A percentile compares a stretch with the other conserved stretches of the same genome.
phyloP scores from a whole-genome alignment of 2,329 filamentous ascomycete species.

The Conoideocrella luteorostrata region DNA sequence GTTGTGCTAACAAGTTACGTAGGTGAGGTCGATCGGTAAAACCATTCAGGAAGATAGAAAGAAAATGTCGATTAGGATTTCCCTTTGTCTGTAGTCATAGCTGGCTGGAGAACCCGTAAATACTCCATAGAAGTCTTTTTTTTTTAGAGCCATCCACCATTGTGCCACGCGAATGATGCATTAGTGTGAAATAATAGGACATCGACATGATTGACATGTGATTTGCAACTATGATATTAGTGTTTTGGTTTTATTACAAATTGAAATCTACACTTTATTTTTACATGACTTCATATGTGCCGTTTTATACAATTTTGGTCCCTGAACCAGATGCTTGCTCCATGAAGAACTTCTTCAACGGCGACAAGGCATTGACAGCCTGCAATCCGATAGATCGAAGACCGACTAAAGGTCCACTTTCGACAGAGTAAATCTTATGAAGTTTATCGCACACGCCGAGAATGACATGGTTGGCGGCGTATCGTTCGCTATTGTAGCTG shows the following conservation, averaged over 20 bases:
- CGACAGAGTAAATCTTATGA: slow-evolving; percentile 84
- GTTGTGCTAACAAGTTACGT: slow-evolving; percentile 2
- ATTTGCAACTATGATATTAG: too few species aligned
- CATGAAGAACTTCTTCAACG: slow-evolving; percentile 85
- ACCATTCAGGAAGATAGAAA: slow-evolving; percentile 14
- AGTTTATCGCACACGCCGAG: slow-evolving; percentile 81
- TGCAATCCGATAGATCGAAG: slow-evolving; percentile 70
- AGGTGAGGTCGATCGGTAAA: slow-evolving; percentile 58
- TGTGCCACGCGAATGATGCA: background rate
- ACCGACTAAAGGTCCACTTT: slow-evolving; percentile 71
- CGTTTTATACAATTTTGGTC: slow-evolving; percentile 32
- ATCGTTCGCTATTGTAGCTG: slow-evolving; percentile 73
- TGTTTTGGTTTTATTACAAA: background rate
- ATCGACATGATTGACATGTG: too few species aligned
- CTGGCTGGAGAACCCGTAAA: slow-evolving; percentile 30
- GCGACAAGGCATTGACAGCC: slow-evolving; percentile 66
- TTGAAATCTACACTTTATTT: background rate
- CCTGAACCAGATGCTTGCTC: slow-evolving; percentile 55
- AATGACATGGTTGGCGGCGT: slow-evolving; percentile 72
- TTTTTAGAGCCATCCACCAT: background rate
- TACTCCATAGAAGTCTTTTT: slow-evolving; percentile 25
- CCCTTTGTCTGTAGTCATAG: slow-evolving; percentile 35
- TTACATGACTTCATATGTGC: background rate
- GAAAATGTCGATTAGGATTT: slow-evolving; percentile 24
- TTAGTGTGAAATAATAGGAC: too few species aligned